Evolutionary conservation across 225 moss, liverwort and hornwort genomes (phyloP).

Genomic region (Asterella californica): DNA sequence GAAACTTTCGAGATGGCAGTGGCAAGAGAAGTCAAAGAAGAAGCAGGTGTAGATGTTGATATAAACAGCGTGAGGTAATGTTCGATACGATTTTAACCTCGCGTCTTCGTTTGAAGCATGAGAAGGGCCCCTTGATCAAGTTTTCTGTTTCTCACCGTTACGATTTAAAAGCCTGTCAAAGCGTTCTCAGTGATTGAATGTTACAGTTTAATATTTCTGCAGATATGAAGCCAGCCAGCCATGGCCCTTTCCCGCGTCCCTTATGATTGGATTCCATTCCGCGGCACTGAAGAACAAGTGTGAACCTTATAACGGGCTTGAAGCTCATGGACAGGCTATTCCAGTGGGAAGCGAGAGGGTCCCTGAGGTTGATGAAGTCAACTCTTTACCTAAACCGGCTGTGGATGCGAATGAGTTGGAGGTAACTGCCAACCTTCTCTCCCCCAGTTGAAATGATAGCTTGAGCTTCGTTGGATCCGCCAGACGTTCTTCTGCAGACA

Average conservation of each 20-base stretch:
- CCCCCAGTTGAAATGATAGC: background rate
- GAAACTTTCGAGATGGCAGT: conserved; percentile 93
- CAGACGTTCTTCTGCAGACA: background rate
- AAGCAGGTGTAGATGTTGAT: conserved; percentile 71
- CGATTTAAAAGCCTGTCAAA: background rate
- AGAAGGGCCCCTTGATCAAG: background rate
- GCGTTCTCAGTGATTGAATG: conserved; percentile 3
- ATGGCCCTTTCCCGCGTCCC: conserved; percentile 92
- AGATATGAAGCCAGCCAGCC: conserved; percentile 90
- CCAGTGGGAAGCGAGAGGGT: conserved; percentile 45
- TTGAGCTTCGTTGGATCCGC: background rate
- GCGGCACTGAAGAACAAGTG: conserved; percentile 40
- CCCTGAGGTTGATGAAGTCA: conserved; percentile 72
- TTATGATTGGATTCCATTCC: conserved; percentile 82
- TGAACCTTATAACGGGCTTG: conserved; percentile 49
- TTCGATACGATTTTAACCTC: background rate
- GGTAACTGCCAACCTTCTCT: conserved; percentile 37
- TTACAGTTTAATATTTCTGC: conserved; percentile 24
- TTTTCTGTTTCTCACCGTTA: background rate
- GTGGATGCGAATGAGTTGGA: conserved; percentile 76
- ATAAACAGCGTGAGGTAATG: conserved; percentile 68
- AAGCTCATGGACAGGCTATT: conserved; percentile 44
- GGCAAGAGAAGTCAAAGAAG: conserved; percentile 85
- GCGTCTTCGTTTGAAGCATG: background rate
- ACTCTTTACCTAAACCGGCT: conserved; percentile 54